A percentile compares a stretch with the other conserved stretches of the same genome.
These are phyloP conservation scores for Lophiostoma macrostomum DNA, from an alignment of 495 filamentous ascomycete genomes.

Conservation along the genomic window DNA sequence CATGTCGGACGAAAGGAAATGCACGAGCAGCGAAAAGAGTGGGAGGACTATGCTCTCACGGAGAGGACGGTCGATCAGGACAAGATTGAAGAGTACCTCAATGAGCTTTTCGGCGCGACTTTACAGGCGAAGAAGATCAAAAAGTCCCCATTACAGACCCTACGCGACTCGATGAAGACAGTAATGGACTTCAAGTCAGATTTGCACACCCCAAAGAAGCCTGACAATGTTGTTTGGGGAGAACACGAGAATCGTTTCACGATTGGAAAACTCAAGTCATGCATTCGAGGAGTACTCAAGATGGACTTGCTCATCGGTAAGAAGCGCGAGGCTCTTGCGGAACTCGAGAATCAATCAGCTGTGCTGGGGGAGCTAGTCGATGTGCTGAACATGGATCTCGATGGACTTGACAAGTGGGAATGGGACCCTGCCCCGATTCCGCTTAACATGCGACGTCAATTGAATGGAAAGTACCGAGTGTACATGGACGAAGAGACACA, in stretches of 20 bases:
- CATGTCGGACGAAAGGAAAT: slow-evolving; percentile 48
- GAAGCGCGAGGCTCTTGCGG: slow-evolving; percentile 31
- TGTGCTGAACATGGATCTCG: slow-evolving; percentile 38
- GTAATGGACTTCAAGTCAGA: slow-evolving; percentile 26
- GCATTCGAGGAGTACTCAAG: slow-evolving; percentile 29
- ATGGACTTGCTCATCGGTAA: slow-evolving; percentile 30
- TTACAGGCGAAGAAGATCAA: slow-evolving; percentile 29
- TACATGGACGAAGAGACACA: slow-evolving; percentile 38
- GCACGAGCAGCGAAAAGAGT: slow-evolving; percentile 50
- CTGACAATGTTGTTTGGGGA: background rate
- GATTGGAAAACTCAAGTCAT: slow-evolving; percentile 12
- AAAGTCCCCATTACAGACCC: slow-evolving; percentile 28
- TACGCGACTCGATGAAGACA: slow-evolving; percentile 25
- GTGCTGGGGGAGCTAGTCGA: slow-evolving; percentile 35
- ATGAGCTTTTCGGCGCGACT: slow-evolving; percentile 35
- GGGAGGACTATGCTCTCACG: slow-evolving; percentile 60
- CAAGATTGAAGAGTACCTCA: slow-evolving; percentile 34
- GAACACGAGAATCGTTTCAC: slow-evolving; percentile 8
- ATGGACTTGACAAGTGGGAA: slow-evolving; percentile 26
- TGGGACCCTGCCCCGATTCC: slow-evolving; percentile 32
- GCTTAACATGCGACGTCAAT: slow-evolving; percentile 30
- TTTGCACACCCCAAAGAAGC: slow-evolving; percentile 6
- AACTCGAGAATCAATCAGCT: slow-evolving; percentile 21
- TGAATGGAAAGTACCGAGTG: slow-evolving; percentile 34
- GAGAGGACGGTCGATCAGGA: slow-evolving; percentile 33